Evolutionary conservation across 345 rosid genomes (phyloP).

Genomic region (Eucalyptus lansdowneana): DNA sequence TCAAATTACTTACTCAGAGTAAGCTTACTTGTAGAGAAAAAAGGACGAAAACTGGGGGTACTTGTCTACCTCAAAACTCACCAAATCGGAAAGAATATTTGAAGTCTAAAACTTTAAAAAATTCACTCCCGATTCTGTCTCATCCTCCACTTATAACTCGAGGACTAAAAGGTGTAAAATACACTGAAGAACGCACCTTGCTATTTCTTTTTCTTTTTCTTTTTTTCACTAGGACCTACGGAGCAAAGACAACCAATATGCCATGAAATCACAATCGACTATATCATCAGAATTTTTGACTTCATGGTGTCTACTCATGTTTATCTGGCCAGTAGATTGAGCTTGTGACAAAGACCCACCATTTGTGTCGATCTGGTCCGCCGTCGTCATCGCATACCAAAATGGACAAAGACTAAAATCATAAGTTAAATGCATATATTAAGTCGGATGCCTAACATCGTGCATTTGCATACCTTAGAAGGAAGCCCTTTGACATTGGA

Average conservation of each 20-base stretch:
- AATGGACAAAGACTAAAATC: not conserved
- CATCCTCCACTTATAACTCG: not conserved
- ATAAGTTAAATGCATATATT: not conserved
- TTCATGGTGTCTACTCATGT: not conserved
- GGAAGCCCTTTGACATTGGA: not conserved
- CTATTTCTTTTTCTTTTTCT: not conserved
- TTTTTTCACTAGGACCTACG: not conserved
- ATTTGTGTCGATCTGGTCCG: not conserved
- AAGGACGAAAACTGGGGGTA: not conserved
- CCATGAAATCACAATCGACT: not conserved
- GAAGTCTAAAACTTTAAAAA: not conserved
- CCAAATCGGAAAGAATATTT: not conserved
- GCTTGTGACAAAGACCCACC: not conserved
- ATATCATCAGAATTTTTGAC: not conserved
- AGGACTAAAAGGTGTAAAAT: not conserved
- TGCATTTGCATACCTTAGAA: not conserved
- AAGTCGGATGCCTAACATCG: not conserved
- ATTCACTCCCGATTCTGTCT: not conserved
- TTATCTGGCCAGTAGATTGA: not conserved
- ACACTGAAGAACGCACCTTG: not conserved
- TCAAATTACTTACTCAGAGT: not conserved
- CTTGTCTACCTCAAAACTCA: not conserved
- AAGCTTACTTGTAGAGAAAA: not conserved
- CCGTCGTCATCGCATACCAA: not conserved
- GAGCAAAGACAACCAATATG: not conserved